phyloP scores from a whole-genome alignment of 2,329 filamentous ascomycete genomes.

The Diaporthe vexans region DNA sequence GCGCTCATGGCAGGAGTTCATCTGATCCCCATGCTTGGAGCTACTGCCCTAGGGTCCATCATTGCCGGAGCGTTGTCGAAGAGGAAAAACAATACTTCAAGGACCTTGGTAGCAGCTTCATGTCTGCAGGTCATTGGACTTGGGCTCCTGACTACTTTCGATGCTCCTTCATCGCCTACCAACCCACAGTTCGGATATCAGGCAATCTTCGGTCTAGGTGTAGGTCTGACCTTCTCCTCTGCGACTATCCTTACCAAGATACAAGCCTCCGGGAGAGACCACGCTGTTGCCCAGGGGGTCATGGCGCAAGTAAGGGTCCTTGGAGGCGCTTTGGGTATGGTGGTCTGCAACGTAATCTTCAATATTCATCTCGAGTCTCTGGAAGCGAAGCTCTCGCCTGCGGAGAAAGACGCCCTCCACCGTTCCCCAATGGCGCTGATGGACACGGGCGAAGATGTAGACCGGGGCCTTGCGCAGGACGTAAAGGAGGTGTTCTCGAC shows the following conservation, averaged over 20 bases:
- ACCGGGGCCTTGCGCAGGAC: constrained; percentile 43
- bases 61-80: constrained; percentile 67
- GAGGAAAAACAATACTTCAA: constrained; percentile 66
- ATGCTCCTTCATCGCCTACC: constrained; percentile 49
- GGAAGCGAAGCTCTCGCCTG: constrained; percentile 48
- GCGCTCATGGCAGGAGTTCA: constrained; percentile 69
- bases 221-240: constrained; percentile 70
- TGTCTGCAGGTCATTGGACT: constrained; percentile 67
- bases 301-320: constrained; percentile 72
- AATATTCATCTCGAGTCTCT: constrained; percentile 58
- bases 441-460: constrained; percentile 51
- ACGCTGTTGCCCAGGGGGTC: constrained; percentile 71
- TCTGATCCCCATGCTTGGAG: constrained; percentile 69
- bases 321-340: constrained; percentile 71
- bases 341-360: constrained; percentile 71
- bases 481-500: constrained; percentile 59
- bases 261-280: constrained; percentile 61
- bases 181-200: constrained; percentile 67
- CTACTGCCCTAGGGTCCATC: constrained; percentile 70
- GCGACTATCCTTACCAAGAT: constrained; percentile 71
- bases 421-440: constrained; percentile 59
- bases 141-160: constrained; percentile 63
- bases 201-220: constrained; percentile 69
- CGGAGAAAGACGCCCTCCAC: constrained; percentile 59
- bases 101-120: constrained; percentile 63